Evolutionary conservation across 345 rosid genomes (phyloP).

Genomic region (Noccaea bulbosa): DNA sequence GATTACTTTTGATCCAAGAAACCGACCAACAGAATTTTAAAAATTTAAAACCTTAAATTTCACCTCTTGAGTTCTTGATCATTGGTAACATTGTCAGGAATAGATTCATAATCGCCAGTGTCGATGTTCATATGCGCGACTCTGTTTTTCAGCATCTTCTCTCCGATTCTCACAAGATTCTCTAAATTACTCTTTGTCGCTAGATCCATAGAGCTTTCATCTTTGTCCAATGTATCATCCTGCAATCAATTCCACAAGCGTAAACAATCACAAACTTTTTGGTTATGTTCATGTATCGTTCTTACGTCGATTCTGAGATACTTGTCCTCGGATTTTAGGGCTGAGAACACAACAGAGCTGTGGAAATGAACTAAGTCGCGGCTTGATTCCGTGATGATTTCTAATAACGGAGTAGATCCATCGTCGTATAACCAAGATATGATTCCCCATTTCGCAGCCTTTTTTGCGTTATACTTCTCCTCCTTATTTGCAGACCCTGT

Average conservation of each 20-base stretch:
- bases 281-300: background rate
- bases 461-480: constrained; percentile 48
- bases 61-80: constrained; percentile 65
- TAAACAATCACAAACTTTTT: background rate
- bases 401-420: constrained; percentile 56
- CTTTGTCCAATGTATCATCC: constrained; percentile 61
- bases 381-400: constrained; percentile 51
- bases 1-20: constrained; percentile 15
- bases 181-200: constrained; percentile 59
- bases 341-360: constrained; percentile 52
- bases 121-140: constrained; percentile 51
- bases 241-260: constrained; percentile 8
- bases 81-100: constrained; percentile 53
- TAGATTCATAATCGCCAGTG: constrained; percentile 58
- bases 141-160: constrained; percentile 48
- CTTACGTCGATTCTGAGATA: constrained; percentile 73
- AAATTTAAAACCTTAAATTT: background rate
- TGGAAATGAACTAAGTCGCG: constrained; percentile 66
- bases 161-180: constrained; percentile 54
- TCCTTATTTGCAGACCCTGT: constrained; percentile 51
- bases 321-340: constrained; percentile 56
- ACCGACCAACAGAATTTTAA: background rate
- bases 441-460: constrained; percentile 67
- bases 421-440: constrained; percentile 56
- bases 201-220: constrained; percentile 49